These are phyloP conservation scores for Ophiorrhiza pumila DNA, from an alignment of 257 asterid genomes.

Conservation along the genomic window DNA sequence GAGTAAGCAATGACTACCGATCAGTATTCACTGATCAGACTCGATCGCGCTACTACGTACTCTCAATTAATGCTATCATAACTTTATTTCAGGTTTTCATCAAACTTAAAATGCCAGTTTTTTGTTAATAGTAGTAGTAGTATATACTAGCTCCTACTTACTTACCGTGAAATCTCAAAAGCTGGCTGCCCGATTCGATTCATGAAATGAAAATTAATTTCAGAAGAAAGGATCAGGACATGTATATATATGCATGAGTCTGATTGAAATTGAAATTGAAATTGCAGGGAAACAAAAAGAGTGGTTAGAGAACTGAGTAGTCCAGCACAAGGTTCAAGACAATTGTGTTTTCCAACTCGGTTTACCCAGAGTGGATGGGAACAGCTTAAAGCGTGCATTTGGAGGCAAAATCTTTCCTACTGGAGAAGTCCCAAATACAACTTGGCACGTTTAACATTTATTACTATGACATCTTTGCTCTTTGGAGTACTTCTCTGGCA, in stretches of 20 bases:
- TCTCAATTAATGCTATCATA: too few relatives aligned
- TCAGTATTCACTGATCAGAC: too few relatives aligned
- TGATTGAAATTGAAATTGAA: background rate
- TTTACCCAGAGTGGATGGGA: slow-evolving; percentile 13
- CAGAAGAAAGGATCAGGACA: too few relatives aligned
- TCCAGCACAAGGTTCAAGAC: slow-evolving; percentile 14
- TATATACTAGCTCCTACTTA: too few relatives aligned
- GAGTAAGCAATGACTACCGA: slow-evolving; percentile 7
- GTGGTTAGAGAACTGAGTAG: slow-evolving; percentile 12
- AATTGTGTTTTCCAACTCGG: slow-evolving; percentile 12
- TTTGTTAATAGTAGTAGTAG: too few relatives aligned
- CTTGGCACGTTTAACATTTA: slow-evolving; percentile 7
- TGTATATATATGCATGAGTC: too few relatives aligned
- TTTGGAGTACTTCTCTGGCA: slow-evolving; percentile 25
- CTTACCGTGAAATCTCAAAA: too few relatives aligned
- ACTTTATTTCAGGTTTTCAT: too few relatives aligned
- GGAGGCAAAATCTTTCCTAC: slow-evolving; percentile 22
- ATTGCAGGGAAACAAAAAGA: slow-evolving; percentile 6
- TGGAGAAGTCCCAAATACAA: slow-evolving; percentile 23
- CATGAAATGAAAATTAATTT: too few relatives aligned
- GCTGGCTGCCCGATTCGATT: too few relatives aligned
- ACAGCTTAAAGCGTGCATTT: slow-evolving; percentile 24
- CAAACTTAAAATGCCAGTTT: too few relatives aligned
- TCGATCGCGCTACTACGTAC: too few relatives aligned
- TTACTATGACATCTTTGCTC: background rate